phyloP scores from a whole-genome alignment of 139 green algal species.

The Chlorella sp. region DNA sequence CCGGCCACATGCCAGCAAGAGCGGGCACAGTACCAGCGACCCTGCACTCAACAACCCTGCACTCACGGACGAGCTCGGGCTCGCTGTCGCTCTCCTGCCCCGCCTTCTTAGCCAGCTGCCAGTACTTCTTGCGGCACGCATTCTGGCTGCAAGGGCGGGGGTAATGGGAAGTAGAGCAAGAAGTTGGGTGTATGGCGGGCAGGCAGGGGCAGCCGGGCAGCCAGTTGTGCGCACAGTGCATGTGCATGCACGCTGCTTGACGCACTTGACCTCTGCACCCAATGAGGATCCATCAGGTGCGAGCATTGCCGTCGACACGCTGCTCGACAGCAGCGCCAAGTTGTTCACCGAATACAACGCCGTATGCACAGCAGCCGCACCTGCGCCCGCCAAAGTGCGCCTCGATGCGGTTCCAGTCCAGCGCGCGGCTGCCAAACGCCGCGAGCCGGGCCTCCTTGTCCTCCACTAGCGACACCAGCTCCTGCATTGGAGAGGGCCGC shows the following conservation, averaged over 20 bases:
- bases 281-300: not conserved
- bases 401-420: slow-evolving; percentile 43
- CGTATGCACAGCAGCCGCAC: not conserved
- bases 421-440: slow-evolving; percentile 30
- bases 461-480: slow-evolving; percentile 39
- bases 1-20: too few relatives aligned
- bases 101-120: slow-evolving; percentile 34
- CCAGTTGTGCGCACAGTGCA: not conserved
- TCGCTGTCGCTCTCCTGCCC: slow-evolving; percentile 7
- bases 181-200: not conserved
- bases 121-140: slow-evolving; percentile 52
- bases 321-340: too few relatives aligned
- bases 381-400: slow-evolving; percentile 30
- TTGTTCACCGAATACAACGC: not conserved
- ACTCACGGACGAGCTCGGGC: not conserved
- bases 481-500: not conserved
- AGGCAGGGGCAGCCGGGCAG: not conserved
- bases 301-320: too few relatives aligned
- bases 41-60: not conserved
- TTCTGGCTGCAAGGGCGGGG: slow-evolving; percentile 32
- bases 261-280: not conserved
- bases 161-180: not conserved
- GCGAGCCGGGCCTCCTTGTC: slow-evolving; percentile 24
- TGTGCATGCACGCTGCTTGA: not conserved
- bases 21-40: too few relatives aligned